Conservation (phyloP, 2,329 filamentous ascomycete species). For the Pestalotiopsis sp. region DNA sequence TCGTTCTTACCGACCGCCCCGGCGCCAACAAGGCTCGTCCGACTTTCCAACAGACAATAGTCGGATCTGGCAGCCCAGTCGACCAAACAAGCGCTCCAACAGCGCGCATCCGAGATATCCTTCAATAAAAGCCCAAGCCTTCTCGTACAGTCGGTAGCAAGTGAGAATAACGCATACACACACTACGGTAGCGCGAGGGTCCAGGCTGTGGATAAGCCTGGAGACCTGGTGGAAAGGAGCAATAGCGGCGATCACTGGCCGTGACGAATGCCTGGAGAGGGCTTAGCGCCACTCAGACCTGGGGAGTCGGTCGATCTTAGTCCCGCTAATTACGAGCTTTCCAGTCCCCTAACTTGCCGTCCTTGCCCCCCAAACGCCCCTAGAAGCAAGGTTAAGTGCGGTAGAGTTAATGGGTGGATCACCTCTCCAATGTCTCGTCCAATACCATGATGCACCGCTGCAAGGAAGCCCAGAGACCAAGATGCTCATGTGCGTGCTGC, state of each 20-base stretch:
- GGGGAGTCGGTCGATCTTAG: constrained; percentile 2
- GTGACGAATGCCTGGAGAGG: background rate
- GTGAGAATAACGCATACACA: background rate
- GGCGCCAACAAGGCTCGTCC: background rate
- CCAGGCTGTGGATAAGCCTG: background rate
- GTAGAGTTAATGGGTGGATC: constrained; percentile 7
- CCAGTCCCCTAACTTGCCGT: background rate
- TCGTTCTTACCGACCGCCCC: background rate
- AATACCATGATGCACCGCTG: background rate
- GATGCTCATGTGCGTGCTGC: background rate
- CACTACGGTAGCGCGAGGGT: background rate
- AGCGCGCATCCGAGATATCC: background rate
- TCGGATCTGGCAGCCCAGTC: background rate
- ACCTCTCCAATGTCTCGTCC: background rate
- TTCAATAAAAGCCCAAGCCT: background rate
- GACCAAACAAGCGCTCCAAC: background rate
- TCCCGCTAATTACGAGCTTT: constrained; percentile 6
- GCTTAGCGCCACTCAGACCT: constrained; percentile 1
- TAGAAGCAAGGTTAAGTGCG: constrained; percentile 8
- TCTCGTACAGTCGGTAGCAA: background rate
- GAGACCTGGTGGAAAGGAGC: constrained; percentile 1
- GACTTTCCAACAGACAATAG: background rate
- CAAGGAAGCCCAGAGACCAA: background rate
- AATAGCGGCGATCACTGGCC: constrained; percentile 1
- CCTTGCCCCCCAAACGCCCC: background rate